Evolutionary conservation across 371 early-diverging fungal species (phyloP).

Genomic region (Circinella umbellata): DNA sequence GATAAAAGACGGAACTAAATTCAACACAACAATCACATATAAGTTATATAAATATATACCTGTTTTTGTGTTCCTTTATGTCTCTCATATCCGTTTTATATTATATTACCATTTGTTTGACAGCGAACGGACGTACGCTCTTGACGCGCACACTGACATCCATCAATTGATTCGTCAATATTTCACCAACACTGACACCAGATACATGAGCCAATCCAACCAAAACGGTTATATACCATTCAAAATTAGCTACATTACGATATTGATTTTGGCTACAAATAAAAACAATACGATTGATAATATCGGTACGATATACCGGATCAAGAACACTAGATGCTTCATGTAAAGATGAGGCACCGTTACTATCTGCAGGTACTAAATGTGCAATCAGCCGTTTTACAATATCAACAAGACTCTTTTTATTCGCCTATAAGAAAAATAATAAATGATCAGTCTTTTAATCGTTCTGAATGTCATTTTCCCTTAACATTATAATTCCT

Average conservation of each 20-base stretch:
- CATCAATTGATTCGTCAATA: slow-evolving; percentile 76
- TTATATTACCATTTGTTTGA: slow-evolving; percentile 72
- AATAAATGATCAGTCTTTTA: background rate
- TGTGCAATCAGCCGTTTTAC: slow-evolving; percentile 85
- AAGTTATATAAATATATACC: too few relatives aligned
- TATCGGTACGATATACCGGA: slow-evolving; percentile 78
- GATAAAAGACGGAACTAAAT: slow-evolving; percentile 59
- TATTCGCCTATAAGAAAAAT: slow-evolving; percentile 58
- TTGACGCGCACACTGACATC: slow-evolving; percentile 92
- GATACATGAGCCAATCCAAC: slow-evolving; percentile 77
- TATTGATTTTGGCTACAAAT: slow-evolving; percentile 89
- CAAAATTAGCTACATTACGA: slow-evolving; percentile 86
- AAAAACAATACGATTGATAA: slow-evolving; percentile 78
- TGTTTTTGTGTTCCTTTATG: too few relatives aligned
- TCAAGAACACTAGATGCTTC: slow-evolving; percentile 63
- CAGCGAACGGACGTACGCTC: slow-evolving; percentile 79
- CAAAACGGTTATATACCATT: slow-evolving; percentile 91
- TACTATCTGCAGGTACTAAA: slow-evolving; percentile 53
- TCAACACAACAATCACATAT: too few relatives aligned
- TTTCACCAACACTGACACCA: slow-evolving; percentile 75
- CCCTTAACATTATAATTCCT: background rate
- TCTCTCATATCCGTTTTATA: background rate
- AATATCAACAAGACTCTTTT: slow-evolving; percentile 77
- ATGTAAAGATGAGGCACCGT: slow-evolving; percentile 29
- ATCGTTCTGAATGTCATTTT: background rate